Evolutionary conservation across 2,329 filamentous ascomycete species (phyloP).

Genomic region (Cercospora brassicicola): DNA sequence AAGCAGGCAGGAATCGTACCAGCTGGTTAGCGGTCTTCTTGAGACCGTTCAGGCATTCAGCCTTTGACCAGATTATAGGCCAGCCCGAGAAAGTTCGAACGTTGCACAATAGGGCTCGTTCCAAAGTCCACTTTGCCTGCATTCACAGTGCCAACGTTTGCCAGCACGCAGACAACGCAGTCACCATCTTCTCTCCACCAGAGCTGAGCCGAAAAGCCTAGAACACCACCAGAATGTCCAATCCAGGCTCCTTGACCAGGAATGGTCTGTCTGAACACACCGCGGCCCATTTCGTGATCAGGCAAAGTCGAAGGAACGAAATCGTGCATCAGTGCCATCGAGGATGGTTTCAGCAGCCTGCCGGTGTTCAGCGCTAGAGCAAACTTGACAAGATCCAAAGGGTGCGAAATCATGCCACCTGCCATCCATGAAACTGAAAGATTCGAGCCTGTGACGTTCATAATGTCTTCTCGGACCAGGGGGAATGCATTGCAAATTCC

Average conservation of each 20-base stretch:
- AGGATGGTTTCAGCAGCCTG: not conserved
- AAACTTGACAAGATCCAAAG: constrained; percentile 10
- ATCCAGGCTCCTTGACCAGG: constrained; percentile 2
- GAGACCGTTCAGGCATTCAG: not conserved
- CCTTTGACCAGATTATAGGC: not conserved
- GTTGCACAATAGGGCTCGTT: not conserved
- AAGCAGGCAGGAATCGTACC: not conserved
- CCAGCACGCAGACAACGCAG: constrained; percentile 4
- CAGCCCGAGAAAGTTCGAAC: not conserved
- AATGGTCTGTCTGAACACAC: not conserved
- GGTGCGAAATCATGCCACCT: constrained; percentile 15
- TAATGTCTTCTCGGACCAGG: not conserved
- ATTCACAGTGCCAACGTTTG: constrained; percentile 14
- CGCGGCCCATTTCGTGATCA: not conserved
- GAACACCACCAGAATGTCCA: constrained; percentile 15
- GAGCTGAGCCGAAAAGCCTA: constrained; percentile 9
- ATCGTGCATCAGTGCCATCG: not conserved
- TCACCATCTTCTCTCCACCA: constrained; percentile 12
- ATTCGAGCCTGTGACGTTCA: constrained; percentile 14
- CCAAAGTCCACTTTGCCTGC: constrained; percentile 4
- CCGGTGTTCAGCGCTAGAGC: constrained; percentile 1
- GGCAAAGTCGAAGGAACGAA: not conserved
- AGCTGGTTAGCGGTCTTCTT: not conserved
- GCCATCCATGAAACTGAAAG: constrained; percentile 17
- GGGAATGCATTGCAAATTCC: not conserved